Evolutionary conservation across 345 rosid species (phyloP), one percentile per base, ranked within the genome.

Genomic region (Citrus glauca): DNA sequence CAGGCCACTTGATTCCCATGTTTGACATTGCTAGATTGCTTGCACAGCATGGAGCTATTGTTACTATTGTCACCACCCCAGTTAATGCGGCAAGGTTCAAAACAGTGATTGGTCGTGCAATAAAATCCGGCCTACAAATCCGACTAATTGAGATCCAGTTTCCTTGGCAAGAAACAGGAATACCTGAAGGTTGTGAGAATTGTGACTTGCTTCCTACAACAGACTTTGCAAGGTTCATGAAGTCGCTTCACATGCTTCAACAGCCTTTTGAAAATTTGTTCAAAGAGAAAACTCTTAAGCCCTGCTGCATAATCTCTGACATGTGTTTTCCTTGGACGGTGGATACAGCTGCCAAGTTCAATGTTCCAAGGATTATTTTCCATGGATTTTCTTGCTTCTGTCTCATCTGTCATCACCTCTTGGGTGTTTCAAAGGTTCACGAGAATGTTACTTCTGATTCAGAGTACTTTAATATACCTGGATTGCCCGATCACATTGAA

Each of bases 391-490:
- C 48, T 59, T 76, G 81, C 56, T 74, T 71, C 38, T 59, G 5
- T 70, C 59, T 48, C 3, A 1, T 45, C 37, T 48, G 73, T 11
- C 14, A 13, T 20, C 73, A 70, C n/a, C 16, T 2, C 37, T 4
- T 70, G 35, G 6, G 76, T 77, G 37, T 76, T 83, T 59, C 84
- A 83, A 10, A 70, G 84, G 67, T 78, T 38, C 87, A 80, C 30
- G 62, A 64, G 37, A 17, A 28, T 10, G 50, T 87, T 35, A 1
- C 53, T 6, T 80, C 85, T 1, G 84, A 85, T 53, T 40, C 82
- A 5, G 88, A 83, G n/a, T 38, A 66, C 6, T 83, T 85, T 27
- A 27, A 61, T 1, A 81, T 85, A 35, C 86, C 86, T 11, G 86
- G 72, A 0, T 69, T 83, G 35, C 86, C 82, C 0, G 78, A 78